Evolutionary conservation across 805 yeast genomes (phyloP), one percentile per base, ranked within the genome.

Genomic region (Candida nanaspora): DNA sequence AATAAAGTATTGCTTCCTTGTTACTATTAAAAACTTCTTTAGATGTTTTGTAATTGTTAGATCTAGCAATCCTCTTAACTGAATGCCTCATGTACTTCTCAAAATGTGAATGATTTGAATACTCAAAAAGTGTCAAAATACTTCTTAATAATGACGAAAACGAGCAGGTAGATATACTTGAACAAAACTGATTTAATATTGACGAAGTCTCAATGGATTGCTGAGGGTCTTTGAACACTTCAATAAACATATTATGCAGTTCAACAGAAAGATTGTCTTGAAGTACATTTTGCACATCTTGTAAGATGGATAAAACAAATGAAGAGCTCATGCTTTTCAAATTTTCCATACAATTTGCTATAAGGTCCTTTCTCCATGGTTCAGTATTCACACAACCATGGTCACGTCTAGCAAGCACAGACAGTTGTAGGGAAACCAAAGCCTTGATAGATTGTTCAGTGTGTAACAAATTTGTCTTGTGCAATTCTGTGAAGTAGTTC

Each of bases 71-170:
- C 1, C 39, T 38, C 1, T 25, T 23, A 4, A 72, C 38, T 3
- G 69, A 49, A 11, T 36, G 29, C 6, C 46, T 43, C 13, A 70
- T 43, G 44, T 65, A 70, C 0, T 59, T 50, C 19, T 43, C 40
- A 32, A 69, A 56, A 33, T 55, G 57, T 2, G 46, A 40, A 39
- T 59, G 63, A 16, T 53, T 52, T 0, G 70, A 57, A 29, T 65
- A 57, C 42, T 73, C 76, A 6, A 72, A 46, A 33, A 74, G 48
- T 43, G 66, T 70, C 49, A 65, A 66, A 9, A 71, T 40, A 5
- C 66, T 55, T 1, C 69, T 57, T 9, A 63, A 42, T 29, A 63
- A 45, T 4, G 70, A 35, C 11, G 53, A 53, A 6, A 58, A 52
- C 1, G 70, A 61, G 5, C 56, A 37, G 9, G 45, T 35, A 1